phyloP scores from a whole-genome alignment of 805 yeast species.

The Hemisphaericaspora nanyangensis region DNA sequence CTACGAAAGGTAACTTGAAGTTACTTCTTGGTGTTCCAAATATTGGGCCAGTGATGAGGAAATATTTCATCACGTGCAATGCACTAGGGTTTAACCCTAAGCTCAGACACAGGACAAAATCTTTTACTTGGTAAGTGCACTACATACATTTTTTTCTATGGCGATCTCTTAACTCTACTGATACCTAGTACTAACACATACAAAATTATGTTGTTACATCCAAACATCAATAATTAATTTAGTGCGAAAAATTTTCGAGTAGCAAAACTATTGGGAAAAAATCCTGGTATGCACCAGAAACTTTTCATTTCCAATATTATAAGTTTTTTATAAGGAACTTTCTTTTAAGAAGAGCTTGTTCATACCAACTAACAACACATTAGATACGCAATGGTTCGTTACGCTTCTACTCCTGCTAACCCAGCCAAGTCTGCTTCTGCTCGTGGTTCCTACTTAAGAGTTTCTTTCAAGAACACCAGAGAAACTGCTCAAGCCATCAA shows the following conservation, averaged over 20 bases:
- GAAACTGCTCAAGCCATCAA: slow-evolving; percentile 98
- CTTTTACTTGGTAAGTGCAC: background rate
- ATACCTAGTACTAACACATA: background rate
- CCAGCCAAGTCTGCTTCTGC: slow-evolving; percentile 99
- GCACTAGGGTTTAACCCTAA: background rate
- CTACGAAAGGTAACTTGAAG: no score
- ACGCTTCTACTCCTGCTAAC: slow-evolving; percentile 98
- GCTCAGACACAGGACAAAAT: background rate
- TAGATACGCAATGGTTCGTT: slow-evolving; percentile 98
- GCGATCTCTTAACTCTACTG: background rate
- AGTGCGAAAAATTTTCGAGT: background rate
- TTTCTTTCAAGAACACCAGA: slow-evolving; percentile 99
- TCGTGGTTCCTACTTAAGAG: slow-evolving; percentile 99
- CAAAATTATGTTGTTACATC: background rate
- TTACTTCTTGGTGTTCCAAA: no score
- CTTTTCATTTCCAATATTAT: slow-evolving; percentile 2
- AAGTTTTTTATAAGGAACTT: slow-evolving; percentile 4
- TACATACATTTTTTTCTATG: background rate
- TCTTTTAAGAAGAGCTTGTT: slow-evolving; percentile 1
- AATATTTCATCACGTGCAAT: background rate
- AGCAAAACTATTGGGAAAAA: background rate
- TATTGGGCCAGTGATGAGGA: no score
- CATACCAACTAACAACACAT: slow-evolving; percentile 1
- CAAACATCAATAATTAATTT: slow-evolving; percentile 2
- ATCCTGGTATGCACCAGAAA: background rate